Percentiles rank a stretch among this genome's conserved stretches.
phyloP scores from a whole-genome alignment of 768 basidiomycete species.

The Artomyces pyxidatus region DNA sequence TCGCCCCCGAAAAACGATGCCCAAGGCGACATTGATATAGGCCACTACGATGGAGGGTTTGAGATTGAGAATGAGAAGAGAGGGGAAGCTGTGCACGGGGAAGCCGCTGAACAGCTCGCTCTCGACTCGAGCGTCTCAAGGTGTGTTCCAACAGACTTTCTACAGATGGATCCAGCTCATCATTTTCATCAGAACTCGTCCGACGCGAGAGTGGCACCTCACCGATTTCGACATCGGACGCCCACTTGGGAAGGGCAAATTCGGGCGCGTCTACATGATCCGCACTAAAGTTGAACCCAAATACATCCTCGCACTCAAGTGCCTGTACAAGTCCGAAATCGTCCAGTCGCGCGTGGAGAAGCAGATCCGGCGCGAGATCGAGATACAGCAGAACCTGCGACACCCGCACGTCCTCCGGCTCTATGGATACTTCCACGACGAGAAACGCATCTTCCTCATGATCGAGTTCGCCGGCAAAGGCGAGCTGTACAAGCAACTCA shows the following conservation, averaged over 20 bases:
- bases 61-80: slow-evolving; percentile 80
- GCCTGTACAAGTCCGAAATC: slow-evolving; percentile 94
- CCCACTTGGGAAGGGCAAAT: slow-evolving; percentile 97
- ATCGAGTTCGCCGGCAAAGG: slow-evolving; percentile 97
- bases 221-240: slow-evolving; percentile 90
- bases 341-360: slow-evolving; percentile 89
- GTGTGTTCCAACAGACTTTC: slow-evolving; percentile 31
- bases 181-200: slow-evolving; percentile 39
- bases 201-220: slow-evolving; percentile 80
- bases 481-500: slow-evolving; percentile 93
- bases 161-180: not conserved
- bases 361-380: slow-evolving; percentile 95
- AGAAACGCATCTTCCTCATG: slow-evolving; percentile 96
- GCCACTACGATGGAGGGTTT: slow-evolving; percentile 94
- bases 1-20: slow-evolving; percentile 14
- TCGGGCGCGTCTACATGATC: slow-evolving; percentile 98
- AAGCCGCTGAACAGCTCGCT: slow-evolving; percentile 74
- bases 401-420: slow-evolving; percentile 92
- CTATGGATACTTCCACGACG: slow-evolving; percentile 97
- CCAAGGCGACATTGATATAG: slow-evolving; percentile 54
- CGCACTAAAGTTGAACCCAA: slow-evolving; percentile 82
- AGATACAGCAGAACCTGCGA: slow-evolving; percentile 93
- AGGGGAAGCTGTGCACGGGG: slow-evolving; percentile 65
- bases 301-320: slow-evolving; percentile 95
- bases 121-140: slow-evolving; percentile 73